Evolutionary conservation across 2,329 filamentous ascomycete species (phyloP).

Genomic region (Botrytis fragariae): DNA sequence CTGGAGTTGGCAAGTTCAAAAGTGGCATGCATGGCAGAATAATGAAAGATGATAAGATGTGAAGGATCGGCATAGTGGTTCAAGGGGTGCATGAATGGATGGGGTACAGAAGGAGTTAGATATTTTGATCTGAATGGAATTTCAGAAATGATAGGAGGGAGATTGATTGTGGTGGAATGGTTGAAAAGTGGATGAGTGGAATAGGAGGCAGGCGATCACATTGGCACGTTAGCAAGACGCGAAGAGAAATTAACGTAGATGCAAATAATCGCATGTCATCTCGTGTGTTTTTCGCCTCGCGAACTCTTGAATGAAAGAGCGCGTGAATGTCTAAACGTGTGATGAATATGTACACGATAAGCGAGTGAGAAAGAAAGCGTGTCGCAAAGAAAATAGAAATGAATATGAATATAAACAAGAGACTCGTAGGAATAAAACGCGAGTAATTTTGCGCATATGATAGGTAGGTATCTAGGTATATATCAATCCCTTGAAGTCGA

Average conservation of each 20-base stretch:
- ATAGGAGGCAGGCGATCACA: neutral
- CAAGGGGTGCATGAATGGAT: neutral
- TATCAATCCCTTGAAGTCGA: neutral
- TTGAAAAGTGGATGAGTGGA: neutral
- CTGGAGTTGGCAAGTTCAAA: constrained; percentile 2
- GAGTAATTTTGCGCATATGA: neutral
- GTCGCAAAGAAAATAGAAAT: neutral
- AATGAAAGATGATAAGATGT: constrained; percentile 5
- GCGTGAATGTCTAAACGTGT: neutral
- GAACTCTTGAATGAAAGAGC: neutral
- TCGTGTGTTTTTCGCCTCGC: neutral
- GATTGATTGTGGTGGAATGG: neutral
- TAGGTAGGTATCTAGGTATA: neutral
- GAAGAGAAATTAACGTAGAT: neutral
- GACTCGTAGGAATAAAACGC: neutral
- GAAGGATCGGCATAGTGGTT: neutral
- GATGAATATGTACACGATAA: neutral
- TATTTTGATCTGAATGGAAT: neutral
- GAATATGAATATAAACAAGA: neutral
- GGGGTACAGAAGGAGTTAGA: neutral
- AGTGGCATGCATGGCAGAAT: neutral
- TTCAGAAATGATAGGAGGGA: neutral
- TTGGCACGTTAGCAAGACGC: neutral
- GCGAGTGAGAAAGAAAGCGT: neutral
- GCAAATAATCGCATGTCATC: neutral